Base-by-base conservation (phyloP, 305 asterid genomes). In the Fraxinus platypoda region DNA sequence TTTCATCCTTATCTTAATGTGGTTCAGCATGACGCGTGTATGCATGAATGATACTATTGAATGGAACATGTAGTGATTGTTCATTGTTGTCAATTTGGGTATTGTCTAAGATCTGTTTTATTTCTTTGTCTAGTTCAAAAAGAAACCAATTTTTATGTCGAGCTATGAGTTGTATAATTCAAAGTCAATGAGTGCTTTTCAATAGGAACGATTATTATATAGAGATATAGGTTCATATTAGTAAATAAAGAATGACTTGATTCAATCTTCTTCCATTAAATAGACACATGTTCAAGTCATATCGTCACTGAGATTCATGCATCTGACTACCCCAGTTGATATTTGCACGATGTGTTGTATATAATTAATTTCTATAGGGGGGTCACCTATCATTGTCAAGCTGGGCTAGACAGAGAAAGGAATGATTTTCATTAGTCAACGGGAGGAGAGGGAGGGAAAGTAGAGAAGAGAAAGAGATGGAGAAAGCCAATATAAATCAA, bases 151-250 rank as follows among this genome's bases (percentile, higher is more conserved):
- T 76, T 68, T 21, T 8, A 57, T 73, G 31, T 64, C 75, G 80
- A 35, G 80, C 68, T 68, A 54, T 68, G 37, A 43, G 17, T 13
- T 82, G 25, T 84, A 57, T 52, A 80, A 83, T 83, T 82, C 84
- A 83, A 87, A 87, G 88, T 88, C 86, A 87, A 85, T 90, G 81
- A 81, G 66, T 74, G 35, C 81, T 41, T 35, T 76, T 83, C 37
- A 41, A 52, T 59, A 79, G 72, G 83, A 54, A 37, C 62, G 64
- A 49, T n/a, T 84, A 73, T 64, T 74, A 70, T 81, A 66, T 81
- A 75, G 59, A 49, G 59, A 49, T 49, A 15, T 15, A 49, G 59
- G 4, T 15, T 49, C 59, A 49, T 49, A 49, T 49, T 49, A 49
- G 59, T 72, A 30, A 54, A 84, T 83, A 79, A 34, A 46, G 72